Evolutionary conservation across 768 basidiomycete genomes (phyloP).

Genomic region (Xerocomellus dryophilus): DNA sequence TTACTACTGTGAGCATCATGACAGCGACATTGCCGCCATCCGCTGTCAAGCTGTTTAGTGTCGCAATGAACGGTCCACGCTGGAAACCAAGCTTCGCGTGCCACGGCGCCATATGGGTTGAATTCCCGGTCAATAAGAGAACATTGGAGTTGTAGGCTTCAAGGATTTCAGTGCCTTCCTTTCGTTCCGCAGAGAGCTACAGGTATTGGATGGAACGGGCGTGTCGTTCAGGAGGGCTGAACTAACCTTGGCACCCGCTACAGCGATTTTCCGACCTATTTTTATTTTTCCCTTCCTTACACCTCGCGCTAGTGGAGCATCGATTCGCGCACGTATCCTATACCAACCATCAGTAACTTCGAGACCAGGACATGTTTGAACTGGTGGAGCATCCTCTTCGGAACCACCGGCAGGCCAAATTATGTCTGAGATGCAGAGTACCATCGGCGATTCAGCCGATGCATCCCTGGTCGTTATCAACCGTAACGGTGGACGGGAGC

Average conservation of each 20-base stretch:
- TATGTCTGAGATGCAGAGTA: slow-evolving; percentile 80
- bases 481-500: slow-evolving; percentile 77
- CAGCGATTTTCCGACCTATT: slow-evolving; percentile 79
- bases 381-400: slow-evolving; percentile 37
- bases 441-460: slow-evolving; percentile 73
- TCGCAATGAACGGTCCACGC: slow-evolving; percentile 61
- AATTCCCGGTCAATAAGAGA: slow-evolving; percentile 77
- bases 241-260: slow-evolving; percentile 76
- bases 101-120: slow-evolving; percentile 84
- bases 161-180: slow-evolving; percentile 79
- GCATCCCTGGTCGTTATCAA: slow-evolving; percentile 82
- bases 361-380: slow-evolving; percentile 52
- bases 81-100: slow-evolving; percentile 83
- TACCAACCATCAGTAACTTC: slow-evolving; percentile 99
- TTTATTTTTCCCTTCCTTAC: slow-evolving; percentile 60
- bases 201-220: neutral
- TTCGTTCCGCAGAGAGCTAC: slow-evolving; percentile 65
- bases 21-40: slow-evolving; percentile 79
- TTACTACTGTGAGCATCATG: slow-evolving; percentile 70
- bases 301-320: slow-evolving; percentile 70
- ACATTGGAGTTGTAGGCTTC: slow-evolving; percentile 70
- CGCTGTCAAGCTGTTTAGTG: slow-evolving; percentile 70
- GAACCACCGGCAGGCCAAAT: slow-evolving; percentile 44
- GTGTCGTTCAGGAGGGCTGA: neutral
- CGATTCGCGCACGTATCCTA: slow-evolving; percentile 70